These are phyloP conservation scores for Lolium rigidum DNA, from an alignment of 176 grass and related monocot genomes.

Conservation along the genomic window DNA sequence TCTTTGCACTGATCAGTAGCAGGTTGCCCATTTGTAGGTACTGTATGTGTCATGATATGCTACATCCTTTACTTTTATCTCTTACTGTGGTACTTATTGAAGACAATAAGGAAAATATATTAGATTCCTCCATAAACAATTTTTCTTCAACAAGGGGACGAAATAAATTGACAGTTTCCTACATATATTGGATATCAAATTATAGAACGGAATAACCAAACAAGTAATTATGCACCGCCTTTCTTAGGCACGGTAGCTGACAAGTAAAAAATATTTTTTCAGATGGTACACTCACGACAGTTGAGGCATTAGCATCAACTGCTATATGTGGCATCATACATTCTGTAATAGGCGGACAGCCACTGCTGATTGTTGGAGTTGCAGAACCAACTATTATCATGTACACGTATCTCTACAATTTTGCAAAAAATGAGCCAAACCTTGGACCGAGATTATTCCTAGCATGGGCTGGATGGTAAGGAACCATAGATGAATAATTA, in stretches of 20 bases:
- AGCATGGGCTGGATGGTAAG: slow-evolving; percentile 85
- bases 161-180: background rate
- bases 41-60: background rate
- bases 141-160: background rate
- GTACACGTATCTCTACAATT: slow-evolving; percentile 79
- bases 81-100: background rate
- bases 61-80: background rate
- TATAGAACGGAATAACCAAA: background rate
- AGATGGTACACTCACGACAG: slow-evolving; percentile 81
- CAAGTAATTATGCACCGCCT: background rate
- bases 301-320: slow-evolving; percentile 80
- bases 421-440: slow-evolving; percentile 64
- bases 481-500: slow-evolving; percentile 27
- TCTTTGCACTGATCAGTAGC: background rate
- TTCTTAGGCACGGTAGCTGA: background rate
- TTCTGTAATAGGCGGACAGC: slow-evolving; percentile 74
- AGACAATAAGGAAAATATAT: background rate
- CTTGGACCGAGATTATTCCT: slow-evolving; percentile 69
- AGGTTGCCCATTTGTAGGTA: slow-evolving; percentile 2
- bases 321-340: slow-evolving; percentile 84
- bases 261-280: slow-evolving; percentile 16
- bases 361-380: slow-evolving; percentile 85
- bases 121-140: background rate
- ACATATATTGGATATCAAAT: background rate
- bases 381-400: slow-evolving; percentile 89